Evolutionary conservation across 2,329 filamentous ascomycete species (phyloP), one percentile per base, ranked within the genome.

Genomic region (Aulographum hederae): DNA sequence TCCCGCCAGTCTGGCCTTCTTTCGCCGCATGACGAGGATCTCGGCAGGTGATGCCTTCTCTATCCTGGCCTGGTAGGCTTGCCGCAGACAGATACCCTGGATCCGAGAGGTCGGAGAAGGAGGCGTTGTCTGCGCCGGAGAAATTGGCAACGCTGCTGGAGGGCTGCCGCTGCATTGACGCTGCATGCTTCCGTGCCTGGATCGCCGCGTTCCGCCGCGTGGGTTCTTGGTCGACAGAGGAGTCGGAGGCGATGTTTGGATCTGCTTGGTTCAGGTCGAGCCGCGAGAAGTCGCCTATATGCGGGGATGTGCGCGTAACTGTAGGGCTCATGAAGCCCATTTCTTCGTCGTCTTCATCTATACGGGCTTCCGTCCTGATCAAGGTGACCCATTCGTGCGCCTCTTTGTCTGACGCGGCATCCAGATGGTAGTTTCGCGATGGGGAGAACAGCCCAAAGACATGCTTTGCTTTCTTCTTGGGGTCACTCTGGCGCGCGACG

Each of bases 391-490:
- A 98, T 46, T 79, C 73, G 38, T 79, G 69, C 4, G 81, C 80
- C 38, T 94, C 85, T 36, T 70, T 61, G 31, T 73, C 67, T 3
- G 68, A 76, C 19, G 63, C 51, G 1, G 81, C 84, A 52, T 92
- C 78, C 37, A 98, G 73, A 46, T 94, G 84, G 55, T 78, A 93
- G 56, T 94, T 95, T 41, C 78, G 76, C 12, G 84, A 78, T 0
- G 85, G 79, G 0, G 84, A 86, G 55, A 93, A 98, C 28, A 95
- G 67, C 14, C 80, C 89, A 49, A 98, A 95, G 37, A 94, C 71
- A 49, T 93, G 73, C 32, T 81, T 69, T 36, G 79, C 76, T 50
- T 79, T 85, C 38, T 84, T 74, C 53, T 92, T 93, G 6, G 81
- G 78, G 44, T 92, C 84, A 46, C 80, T 85, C 39, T 95, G 73